Base-by-base conservation (phyloP, 1,139 yeast genomes). In the Yamadazyma songkhlaensis region DNA sequence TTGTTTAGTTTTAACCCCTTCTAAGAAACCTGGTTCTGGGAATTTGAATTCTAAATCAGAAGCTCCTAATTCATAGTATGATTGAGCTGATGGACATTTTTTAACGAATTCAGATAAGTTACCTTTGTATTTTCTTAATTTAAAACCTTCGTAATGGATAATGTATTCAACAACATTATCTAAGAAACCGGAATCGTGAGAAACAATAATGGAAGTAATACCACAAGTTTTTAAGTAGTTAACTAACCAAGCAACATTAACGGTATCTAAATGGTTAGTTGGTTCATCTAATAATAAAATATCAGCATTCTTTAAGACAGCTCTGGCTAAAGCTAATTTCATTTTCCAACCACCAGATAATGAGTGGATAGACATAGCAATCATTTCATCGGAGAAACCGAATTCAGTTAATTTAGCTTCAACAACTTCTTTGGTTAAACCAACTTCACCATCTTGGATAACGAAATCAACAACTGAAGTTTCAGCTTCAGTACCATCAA, bases 1-100 rank as follows among this genome's bases (percentile, higher is more conserved):
- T 77, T 92, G 97, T 79, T 92, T 92, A 64, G 98, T 92, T 88
- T 92, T 92, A 63, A 92, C 97, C 85, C 98, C 98, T 80, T 92
- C 97, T 68, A 92, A 84, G 95, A 84, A 90, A 85, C 98, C 98
- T 71, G 98, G 98, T 74, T 85, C 97, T 68, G 98, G 98, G 97
- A 92, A 92, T 55, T 62, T 70, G 84, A 92, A 92, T 74, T 89
- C 95, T 62, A 88, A 73, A 62, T 88, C 97, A 53, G 97, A 90
- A 61, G 97, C 97, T 64, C 96, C 96, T 63, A 92, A 82, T 76
- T 92, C 97, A 78, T 89, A 89, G 84, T 92, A 92, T 59, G 97
- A 84, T 77, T 89, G 85, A 69, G 97, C 98, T 62, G 96, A 81
- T 73, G 98, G 98, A 64, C 95, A 95, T 79, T 86, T 86, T 86